A percentile compares a stretch with the other conserved stretches of the same genome.
phyloP scores from a whole-genome alignment of 208 protist genomes.

The Phytomonas sp. region DNA sequence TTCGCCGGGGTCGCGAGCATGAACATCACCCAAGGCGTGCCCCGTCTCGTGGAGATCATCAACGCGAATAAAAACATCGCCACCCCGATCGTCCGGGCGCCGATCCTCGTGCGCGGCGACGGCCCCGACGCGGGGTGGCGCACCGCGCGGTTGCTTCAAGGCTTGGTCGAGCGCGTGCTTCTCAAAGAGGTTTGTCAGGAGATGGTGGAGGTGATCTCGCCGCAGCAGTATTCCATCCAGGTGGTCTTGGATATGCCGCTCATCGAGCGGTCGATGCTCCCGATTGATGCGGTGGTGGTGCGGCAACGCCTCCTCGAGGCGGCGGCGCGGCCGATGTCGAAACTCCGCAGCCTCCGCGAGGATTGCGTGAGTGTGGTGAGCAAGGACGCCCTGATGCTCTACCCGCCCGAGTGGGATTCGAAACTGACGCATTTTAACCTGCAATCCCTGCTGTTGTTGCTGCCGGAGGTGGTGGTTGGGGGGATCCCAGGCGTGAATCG shows the following conservation, averaged over 20 bases:
- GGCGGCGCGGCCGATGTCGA: conserved; percentile 59
- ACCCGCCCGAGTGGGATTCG: conserved; percentile 43
- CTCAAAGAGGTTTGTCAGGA: conserved; percentile 87
- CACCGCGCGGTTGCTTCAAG: conserved; percentile 80
- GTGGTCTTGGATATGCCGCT: conserved; percentile 90
- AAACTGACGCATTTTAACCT: conserved; percentile 68
- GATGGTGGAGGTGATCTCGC: conserved; percentile 84
- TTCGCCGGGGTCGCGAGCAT: conserved; percentile 99
- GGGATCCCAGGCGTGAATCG: conserved; percentile 92
- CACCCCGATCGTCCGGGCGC: conserved; percentile 97
- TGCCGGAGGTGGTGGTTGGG: conserved; percentile 89
- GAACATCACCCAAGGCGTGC: conserved; percentile 96
- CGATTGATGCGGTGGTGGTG: conserved; percentile 84
- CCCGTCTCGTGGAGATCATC: conserved; percentile 98
- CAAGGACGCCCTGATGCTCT: conserved; percentile 59
- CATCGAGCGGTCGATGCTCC: conserved; percentile 90
- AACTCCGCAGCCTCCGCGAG: conserved; percentile 86
- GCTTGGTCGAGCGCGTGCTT: conserved; percentile 80
- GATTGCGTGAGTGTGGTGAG: conserved; percentile 59
- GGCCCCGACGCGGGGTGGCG: not conserved
- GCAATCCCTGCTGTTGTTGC: conserved; percentile 74
- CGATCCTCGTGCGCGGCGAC: conserved; percentile 33
- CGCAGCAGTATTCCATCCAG: conserved; percentile 80
- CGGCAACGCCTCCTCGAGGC: conserved; percentile 62
- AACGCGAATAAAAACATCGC: conserved; percentile 97